These are phyloP conservation scores for Trichosporon sp. DNA, from an alignment of 1,284 basidiomycete species.

Conservation along the genomic window DNA sequence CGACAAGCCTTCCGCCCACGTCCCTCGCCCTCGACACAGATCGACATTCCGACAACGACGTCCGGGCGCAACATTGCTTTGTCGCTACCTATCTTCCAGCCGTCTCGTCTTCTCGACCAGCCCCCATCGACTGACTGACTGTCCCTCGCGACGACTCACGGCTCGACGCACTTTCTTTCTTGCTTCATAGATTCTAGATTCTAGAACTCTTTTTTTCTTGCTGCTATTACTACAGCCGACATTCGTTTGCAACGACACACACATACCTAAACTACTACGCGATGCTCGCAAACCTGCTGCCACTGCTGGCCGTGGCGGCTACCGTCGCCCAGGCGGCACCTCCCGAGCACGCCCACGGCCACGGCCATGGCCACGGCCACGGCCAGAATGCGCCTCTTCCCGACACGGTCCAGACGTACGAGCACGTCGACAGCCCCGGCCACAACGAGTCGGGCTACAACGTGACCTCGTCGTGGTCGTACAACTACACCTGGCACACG, in stretches of 20 bases:
- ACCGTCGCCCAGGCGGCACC: background rate
- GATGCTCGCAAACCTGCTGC: background rate
- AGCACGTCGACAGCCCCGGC: background rate
- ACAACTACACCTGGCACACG: background rate
- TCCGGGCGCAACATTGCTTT: background rate
- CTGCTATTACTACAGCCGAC: background rate
- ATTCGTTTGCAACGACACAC: background rate
- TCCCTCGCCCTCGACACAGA: background rate
- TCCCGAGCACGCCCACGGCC: too few species aligned
- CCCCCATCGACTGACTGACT: background rate
- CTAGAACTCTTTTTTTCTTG: background rate
- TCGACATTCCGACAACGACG: background rate
- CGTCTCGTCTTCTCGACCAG: background rate
- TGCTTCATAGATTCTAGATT: background rate
- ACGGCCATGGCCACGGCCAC: too few species aligned
- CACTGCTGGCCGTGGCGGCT: background rate
- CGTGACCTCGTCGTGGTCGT: background rate
- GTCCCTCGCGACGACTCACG: background rate
- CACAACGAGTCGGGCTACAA: background rate
- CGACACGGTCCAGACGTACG: slow-evolving; percentile 1
- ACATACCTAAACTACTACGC: background rate
- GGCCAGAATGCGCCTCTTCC: background rate
- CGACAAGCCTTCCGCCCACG: background rate
- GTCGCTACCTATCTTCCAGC: background rate
- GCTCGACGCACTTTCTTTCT: background rate